These are phyloP conservation scores for Jatropha podagrica DNA, from an alignment of 441 rosid genomes.

Conservation along the genomic window DNA sequence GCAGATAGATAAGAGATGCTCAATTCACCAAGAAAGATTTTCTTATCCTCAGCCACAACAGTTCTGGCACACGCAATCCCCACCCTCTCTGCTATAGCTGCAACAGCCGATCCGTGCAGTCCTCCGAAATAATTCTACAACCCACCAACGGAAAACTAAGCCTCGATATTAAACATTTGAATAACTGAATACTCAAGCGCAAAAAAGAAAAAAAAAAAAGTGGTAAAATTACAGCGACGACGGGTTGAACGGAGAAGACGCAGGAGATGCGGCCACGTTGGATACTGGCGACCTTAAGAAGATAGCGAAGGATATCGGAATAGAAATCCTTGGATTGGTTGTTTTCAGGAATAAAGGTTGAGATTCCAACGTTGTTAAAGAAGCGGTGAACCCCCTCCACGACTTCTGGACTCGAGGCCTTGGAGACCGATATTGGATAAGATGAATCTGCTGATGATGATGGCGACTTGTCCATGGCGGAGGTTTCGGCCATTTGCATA, in stretches of 20 bases:
- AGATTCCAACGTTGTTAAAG: conserved; percentile 32
- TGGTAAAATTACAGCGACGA: conserved; percentile 35
- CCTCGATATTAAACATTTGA: background rate
- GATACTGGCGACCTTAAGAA: conserved; percentile 40
- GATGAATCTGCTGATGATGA: conserved; percentile 4
- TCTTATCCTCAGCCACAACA: conserved; percentile 57
- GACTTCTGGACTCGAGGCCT: conserved; percentile 32
- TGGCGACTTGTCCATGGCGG: background rate
- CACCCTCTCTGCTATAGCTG: conserved; percentile 70
- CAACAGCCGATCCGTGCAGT: conserved; percentile 74
- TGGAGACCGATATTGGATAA: conserved; percentile 24
- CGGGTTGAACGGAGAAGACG: conserved; percentile 51
- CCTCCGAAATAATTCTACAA: conserved; percentile 55
- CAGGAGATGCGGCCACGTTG: conserved; percentile 59
- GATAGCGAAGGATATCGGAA: conserved; percentile 45
- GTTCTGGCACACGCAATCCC: conserved; percentile 69
- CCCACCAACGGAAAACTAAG: background rate
- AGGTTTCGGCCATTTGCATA: background rate
- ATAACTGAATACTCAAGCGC: background rate
- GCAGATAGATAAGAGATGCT: conserved; percentile 66
- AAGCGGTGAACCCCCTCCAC: conserved; percentile 23
- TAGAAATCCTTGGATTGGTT: conserved; percentile 40
- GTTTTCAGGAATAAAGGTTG: conserved; percentile 30
- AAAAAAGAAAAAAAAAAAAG: background rate
- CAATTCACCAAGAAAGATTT: conserved; percentile 70